Evolutionary conservation across 306 rosid species (phyloP).

Genomic region (Cucumis sativus): Cucumber_9930_V3 NC_026660.2:20892001-20892500

Average conservation of each 20-base stretch:
- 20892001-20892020: not conserved
- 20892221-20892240: not conserved
- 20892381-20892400: slow-evolving; percentile 92
- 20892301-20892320: slow-evolving; percentile 93
- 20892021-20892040: not conserved
- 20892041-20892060: not conserved
- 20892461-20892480: not conserved
- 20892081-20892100: not conserved
- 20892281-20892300: slow-evolving; percentile 43
- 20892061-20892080: not conserved
- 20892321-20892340: slow-evolving; percentile 94
- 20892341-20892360: slow-evolving; percentile 81
- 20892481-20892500: not conserved
- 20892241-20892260: not conserved
- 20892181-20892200: not conserved
- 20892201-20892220: not conserved
- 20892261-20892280: not conserved
- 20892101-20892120: not conserved
- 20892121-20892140: not conserved
- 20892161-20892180: not conserved
- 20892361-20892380: slow-evolving; percentile 84
- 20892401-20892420: slow-evolving; percentile 63
- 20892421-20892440: slow-evolving; percentile 5
- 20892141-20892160: not conserved
- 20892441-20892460: not conserved